Evolutionary conservation across 1,284 basidiomycete species (phyloP), one percentile per base, ranked within the genome.

Genomic region (Psilocybe mexicana): DNA sequence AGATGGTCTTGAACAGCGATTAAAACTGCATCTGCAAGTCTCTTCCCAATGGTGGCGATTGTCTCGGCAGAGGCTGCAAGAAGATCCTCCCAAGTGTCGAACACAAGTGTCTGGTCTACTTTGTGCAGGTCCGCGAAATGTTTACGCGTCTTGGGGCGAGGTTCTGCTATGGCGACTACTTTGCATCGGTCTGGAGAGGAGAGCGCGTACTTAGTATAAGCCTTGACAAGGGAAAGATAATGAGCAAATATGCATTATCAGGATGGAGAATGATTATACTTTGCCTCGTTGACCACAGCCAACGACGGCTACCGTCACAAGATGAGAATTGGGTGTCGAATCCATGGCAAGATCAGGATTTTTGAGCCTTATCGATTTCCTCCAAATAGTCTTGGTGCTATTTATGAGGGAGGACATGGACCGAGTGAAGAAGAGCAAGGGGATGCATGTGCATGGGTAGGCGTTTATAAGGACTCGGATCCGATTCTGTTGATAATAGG

Each of bases 281-380:
- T 79, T 79, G 58, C 92, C 92, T 57, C 93, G 85, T 70, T 91
- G 87, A 2, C 93, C 93, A 64, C 90, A 93, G 24, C 93, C 93
- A 45, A 94, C 74, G 58, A 86, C 69, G 18, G 76, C 83, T 47
- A 86, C 64, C 0, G 84, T 84, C 43, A 86, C 69, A 23, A 77
- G 74, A 14, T 72, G 55, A 4, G 62, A 51, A 26, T 69, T 61
- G n/a, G 40, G 46, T 33, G 61, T 33, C 12, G 52, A 33, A 25
- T 40, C 18, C 18, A 18, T 18, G 18, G 18, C 18, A 18, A 18
- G 18, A 18, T 55, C 35, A 36, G 38, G 52, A 35, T 67, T 66
- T 60, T 70, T 73, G 30, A 60, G 52, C 58, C 59, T 72, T 35
- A 67, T 57, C 14, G 71, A 70, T 54, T 69, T 73, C 36, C 71